Percentiles rank a stretch among this genome's conserved stretches.
These are phyloP conservation scores for Coelastrella sp. DNA, from an alignment of 139 green algal species.

Conservation along the genomic window DNA sequence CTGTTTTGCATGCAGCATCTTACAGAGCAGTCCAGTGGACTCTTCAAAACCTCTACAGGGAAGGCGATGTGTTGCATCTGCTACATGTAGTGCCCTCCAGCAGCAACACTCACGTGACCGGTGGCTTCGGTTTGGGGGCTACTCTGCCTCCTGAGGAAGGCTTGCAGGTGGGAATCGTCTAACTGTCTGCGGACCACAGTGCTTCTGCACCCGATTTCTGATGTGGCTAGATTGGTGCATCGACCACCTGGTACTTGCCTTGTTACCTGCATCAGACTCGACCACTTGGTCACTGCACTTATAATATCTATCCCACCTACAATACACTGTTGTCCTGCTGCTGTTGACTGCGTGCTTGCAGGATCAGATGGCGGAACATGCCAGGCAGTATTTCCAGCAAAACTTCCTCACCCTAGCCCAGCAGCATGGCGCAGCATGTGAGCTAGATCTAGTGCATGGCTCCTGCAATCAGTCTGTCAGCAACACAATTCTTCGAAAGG, in stretches of 20 bases:
- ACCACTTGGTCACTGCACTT: too few species aligned
- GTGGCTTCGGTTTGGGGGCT: neutral
- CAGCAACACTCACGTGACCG: constrained; percentile 2
- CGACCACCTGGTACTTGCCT: too few species aligned
- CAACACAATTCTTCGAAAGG: constrained; percentile 1
- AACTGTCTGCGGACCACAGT: too few species aligned
- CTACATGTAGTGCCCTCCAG: constrained; percentile 40
- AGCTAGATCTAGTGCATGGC: constrained; percentile 38
- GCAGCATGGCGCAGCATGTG: constrained; percentile 4
- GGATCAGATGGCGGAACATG: constrained; percentile 31
- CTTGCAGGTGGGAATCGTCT: neutral
- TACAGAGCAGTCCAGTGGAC: constrained; percentile 45
- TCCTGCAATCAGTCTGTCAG: constrained; percentile 34
- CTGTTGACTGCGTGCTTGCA: neutral
- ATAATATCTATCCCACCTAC: too few species aligned
- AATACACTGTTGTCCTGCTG: neutral
- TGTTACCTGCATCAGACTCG: too few species aligned
- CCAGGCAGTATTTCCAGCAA: constrained; percentile 13
- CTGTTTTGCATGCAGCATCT: constrained; percentile 10
- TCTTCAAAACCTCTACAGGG: constrained; percentile 36
- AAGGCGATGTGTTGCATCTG: constrained; percentile 39
- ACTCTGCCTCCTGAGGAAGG: constrained; percentile 35
- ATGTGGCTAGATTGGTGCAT: too few species aligned
- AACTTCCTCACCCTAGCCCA: constrained; percentile 17
- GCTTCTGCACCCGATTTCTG: too few species aligned